Evolutionary conservation across 331 rosid genomes (phyloP).

Genomic region (Quercus tomentella): DNA sequence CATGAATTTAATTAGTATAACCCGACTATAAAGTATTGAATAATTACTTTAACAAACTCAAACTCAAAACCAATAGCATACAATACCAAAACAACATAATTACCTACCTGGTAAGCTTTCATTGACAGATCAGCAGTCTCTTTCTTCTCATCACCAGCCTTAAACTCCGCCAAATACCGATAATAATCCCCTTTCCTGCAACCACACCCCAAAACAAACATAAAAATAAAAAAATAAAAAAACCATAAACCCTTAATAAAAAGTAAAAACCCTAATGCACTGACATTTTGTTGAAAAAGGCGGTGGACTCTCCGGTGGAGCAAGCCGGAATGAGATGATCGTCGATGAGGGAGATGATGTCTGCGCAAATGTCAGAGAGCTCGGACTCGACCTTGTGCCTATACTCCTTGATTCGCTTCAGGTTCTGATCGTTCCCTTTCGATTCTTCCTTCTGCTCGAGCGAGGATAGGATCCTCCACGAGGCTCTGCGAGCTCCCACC

Average conservation of each 20-base stretch:
- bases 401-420: slow-evolving; percentile 51
- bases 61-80: neutral
- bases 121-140: slow-evolving; percentile 62
- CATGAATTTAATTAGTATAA: too few relatives aligned
- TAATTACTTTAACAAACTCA: too few relatives aligned
- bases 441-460: slow-evolving; percentile 62
- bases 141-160: slow-evolving; percentile 47
- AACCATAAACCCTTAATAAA: neutral
- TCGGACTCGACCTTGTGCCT: slow-evolving; percentile 56
- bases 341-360: slow-evolving; percentile 55
- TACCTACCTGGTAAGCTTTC: slow-evolving; percentile 54
- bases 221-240: neutral
- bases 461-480: slow-evolving; percentile 65
- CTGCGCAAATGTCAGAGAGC: slow-evolving; percentile 46
- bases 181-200: slow-evolving; percentile 68
- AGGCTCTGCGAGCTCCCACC: slow-evolving; percentile 60
- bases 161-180: slow-evolving; percentile 57
- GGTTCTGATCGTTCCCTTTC: slow-evolving; percentile 48
- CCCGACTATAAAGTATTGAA: too few relatives aligned
- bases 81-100: neutral
- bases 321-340: slow-evolving; percentile 55
- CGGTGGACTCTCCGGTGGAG: slow-evolving; percentile 47
- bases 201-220: neutral
- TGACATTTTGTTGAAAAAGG: slow-evolving; percentile 61
- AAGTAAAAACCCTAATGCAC: neutral